Percentiles rank a stretch among this genome's conserved stretches.
Conservation (phyloP, 169 alveolate species). For the Theileria parva region DNA sequence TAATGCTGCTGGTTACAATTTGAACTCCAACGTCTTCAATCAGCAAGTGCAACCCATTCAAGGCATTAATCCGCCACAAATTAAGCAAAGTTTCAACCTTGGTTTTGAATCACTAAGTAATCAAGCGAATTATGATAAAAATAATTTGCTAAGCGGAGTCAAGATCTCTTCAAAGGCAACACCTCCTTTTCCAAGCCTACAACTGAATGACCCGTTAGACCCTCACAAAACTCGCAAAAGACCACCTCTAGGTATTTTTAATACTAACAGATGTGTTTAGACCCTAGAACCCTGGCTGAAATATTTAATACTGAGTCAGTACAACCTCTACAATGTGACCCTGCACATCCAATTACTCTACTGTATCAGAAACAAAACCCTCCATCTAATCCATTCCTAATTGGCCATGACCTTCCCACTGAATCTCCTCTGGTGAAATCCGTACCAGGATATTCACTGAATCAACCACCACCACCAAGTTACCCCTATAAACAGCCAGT, state of each 20-base stretch:
- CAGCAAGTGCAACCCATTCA: constrained; percentile 1
- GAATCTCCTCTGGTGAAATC: not conserved
- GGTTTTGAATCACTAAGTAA: not conserved
- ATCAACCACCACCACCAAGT: constrained; percentile 8
- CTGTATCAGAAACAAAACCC: not conserved
- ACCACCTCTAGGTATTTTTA: constrained; percentile 1
- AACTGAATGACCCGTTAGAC: not conserved
- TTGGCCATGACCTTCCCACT: not conserved
- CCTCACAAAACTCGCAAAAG: not conserved
- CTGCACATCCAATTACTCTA: not conserved
- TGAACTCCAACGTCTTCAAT: not conserved
- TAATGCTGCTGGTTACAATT: constrained; percentile 1
- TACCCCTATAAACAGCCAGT: not conserved
- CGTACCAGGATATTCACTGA: not conserved
- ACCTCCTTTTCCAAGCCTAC: constrained; percentile 18
- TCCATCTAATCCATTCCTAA: not conserved
- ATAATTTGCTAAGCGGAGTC: constrained; percentile 31
- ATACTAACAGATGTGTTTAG: not conserved
- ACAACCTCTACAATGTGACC: not conserved
- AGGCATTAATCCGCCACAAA: not conserved
- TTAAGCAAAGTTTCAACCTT: constrained; percentile 5
- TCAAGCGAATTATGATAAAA: constrained; percentile 9
- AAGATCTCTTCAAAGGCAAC: constrained; percentile 24
- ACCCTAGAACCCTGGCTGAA: not conserved
- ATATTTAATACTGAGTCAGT: not conserved